Base-by-base conservation (phyloP, 2,329 filamentous ascomycete genomes). In the Magnaporthales sp. region DNA sequence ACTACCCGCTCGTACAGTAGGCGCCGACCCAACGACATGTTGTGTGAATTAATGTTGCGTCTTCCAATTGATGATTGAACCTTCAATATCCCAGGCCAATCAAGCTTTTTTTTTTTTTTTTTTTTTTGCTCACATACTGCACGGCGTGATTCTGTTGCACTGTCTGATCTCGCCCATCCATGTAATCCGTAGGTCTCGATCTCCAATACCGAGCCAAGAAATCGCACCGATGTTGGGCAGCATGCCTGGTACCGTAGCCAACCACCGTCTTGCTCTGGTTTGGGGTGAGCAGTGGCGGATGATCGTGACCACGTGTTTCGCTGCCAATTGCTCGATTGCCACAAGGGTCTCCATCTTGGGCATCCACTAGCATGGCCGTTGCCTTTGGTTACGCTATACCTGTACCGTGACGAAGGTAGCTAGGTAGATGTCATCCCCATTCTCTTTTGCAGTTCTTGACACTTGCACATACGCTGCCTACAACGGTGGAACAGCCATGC, bases 301-400 rank as follows among this genome's bases (percentile, higher is more conserved):
- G 38, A 7, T 51, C 38, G n/a, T 22, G 54, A 58, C 54, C 54
- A 58, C 60, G 60, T 62, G 60, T 62, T 30, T 62, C 60, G 60
- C 54, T 58, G 54, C 54, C 24, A 58, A 58, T 58, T 58, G 54
- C 54, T 58, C 54, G 54, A 58, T 58, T 27, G 22, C 11, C 22
- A 26, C 54, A 11, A 58, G 54, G 54, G 38, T n/a, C 54, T n/a
- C 54, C 54, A 58, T 58, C 54, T 58, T 58, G 54, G 54, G 54
- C 54, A 58, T 58, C 54, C n/a, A 58, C 22, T 58, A 11, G 54
- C 54, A 26, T 7, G 22, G 19, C 19, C 38, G 38, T 51, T 51
- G 38, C 38, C 38, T 51, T 51, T 51, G 38, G 38, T 51, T 51
- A 51, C 38, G 38, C 6, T 15, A 11, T n/a, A n/a, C 32, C 19